Evolutionary conservation across 441 rosid species (phyloP).

Genomic region (Populus tomentosa): DNA sequence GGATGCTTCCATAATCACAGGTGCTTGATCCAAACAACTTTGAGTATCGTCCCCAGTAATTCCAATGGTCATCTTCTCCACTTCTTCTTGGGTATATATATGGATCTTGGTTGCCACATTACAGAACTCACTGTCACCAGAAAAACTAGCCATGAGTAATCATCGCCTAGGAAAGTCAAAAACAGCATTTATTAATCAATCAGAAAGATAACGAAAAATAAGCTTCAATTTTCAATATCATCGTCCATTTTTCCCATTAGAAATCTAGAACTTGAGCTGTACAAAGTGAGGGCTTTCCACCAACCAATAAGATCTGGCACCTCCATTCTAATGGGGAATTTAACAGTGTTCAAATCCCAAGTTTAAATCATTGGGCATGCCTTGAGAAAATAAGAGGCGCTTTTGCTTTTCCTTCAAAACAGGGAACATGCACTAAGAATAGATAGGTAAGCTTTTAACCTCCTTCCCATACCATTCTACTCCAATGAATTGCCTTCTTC

Average conservation of each 20-base stretch:
- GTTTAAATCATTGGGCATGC: background rate
- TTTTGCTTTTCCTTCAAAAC: background rate
- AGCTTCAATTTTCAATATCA: background rate
- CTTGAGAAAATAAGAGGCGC: background rate
- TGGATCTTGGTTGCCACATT: constrained; percentile 84
- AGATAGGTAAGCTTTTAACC: background rate
- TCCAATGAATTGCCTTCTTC: background rate
- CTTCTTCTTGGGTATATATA: constrained; percentile 78
- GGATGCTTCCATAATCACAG: constrained; percentile 62
- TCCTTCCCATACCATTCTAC: background rate
- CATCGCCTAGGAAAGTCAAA: background rate
- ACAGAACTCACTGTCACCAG: constrained; percentile 68
- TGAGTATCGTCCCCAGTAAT: constrained; percentile 59
- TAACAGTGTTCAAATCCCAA: background rate
- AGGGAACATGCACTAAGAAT: background rate
- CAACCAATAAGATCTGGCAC: background rate
- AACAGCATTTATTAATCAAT: background rate
- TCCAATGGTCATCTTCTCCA: constrained; percentile 75
- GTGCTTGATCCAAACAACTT: constrained; percentile 93
- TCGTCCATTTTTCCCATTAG: background rate
- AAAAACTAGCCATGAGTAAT: constrained; percentile 1
- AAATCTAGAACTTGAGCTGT: background rate
- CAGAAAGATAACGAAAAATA: background rate
- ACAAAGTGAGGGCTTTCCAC: background rate
- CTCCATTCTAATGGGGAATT: background rate